A percentile compares a stretch with the other conserved stretches of the same genome.
These are phyloP conservation scores for Maudiozyma saulgeensis DNA, from an alignment of 805 yeast species.

Conservation along the genomic window DNA sequence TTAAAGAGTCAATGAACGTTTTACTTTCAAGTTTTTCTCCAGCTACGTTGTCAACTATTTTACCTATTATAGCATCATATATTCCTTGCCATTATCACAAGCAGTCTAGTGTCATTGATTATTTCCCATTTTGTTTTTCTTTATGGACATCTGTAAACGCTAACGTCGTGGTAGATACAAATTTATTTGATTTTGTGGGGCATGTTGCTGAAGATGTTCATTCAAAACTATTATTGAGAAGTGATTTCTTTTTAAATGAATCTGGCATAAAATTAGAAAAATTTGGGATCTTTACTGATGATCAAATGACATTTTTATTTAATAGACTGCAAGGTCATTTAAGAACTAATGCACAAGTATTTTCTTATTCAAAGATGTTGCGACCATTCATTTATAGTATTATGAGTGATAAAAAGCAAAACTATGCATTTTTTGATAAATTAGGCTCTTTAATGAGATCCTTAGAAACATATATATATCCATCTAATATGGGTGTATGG, in stretches of 20 bases:
- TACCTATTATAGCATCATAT: constrained; percentile 44
- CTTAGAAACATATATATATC: constrained; percentile 76
- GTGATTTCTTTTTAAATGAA: constrained; percentile 6
- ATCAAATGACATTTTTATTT: constrained; percentile 52
- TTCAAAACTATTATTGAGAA: constrained; percentile 11
- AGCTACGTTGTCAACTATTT: constrained; percentile 41
- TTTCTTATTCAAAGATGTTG: constrained; percentile 42
- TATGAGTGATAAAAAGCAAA: constrained; percentile 34
- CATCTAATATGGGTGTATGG: constrained; percentile 92
- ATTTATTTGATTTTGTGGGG: constrained; percentile 56
- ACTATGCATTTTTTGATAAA: constrained; percentile 39
- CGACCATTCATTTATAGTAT: constrained; percentile 45
- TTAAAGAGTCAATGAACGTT: constrained; percentile 43
- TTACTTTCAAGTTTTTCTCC: constrained; percentile 45
- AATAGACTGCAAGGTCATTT: constrained; percentile 41
- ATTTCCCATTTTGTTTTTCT: constrained; percentile 59
- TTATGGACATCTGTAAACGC: constrained; percentile 54
- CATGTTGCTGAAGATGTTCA: constrained; percentile 45
- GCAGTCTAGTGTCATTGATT: constrained; percentile 39
- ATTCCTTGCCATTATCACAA: constrained; percentile 38
- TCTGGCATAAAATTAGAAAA: constrained; percentile 29
- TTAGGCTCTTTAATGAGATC: constrained; percentile 54
- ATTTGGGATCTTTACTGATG: constrained; percentile 54
- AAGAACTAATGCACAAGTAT: constrained; percentile 29
- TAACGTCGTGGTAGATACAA: constrained; percentile 47